Percentiles rank a stretch among this genome's conserved stretches.
Evolutionary conservation across 208 protist species (phyloP).

Genomic region (Trypanosoma rangeli): DNA sequence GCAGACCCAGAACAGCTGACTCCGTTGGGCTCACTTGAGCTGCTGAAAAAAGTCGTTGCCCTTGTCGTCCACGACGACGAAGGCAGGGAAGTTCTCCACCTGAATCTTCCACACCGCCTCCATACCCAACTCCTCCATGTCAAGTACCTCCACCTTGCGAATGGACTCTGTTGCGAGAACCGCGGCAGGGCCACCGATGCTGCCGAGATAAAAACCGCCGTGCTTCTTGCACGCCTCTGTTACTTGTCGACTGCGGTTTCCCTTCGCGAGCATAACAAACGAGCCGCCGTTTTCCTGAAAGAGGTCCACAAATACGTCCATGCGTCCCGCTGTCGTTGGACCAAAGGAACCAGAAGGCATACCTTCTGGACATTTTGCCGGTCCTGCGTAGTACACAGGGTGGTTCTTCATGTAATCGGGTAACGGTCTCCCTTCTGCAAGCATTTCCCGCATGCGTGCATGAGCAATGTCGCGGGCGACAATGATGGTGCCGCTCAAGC

Average conservation of each 20-base stretch:
- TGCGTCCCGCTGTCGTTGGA: conserved; percentile 96
- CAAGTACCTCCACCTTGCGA: conserved; percentile 92
- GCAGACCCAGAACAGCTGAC: not conserved
- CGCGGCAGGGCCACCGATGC: conserved; percentile 96
- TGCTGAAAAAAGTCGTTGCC: conserved; percentile 96
- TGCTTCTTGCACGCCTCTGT: conserved; percentile 94
- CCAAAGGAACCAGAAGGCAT: conserved; percentile 95
- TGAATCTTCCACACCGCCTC: conserved; percentile 95
- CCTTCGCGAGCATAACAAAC: conserved; percentile 96
- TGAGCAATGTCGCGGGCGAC: conserved; percentile 98
- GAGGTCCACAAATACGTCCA: conserved; percentile 95
- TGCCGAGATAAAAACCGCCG: conserved; percentile 97
- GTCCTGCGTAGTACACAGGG: conserved; percentile 97
- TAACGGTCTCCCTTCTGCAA: conserved; percentile 86
- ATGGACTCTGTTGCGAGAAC: conserved; percentile 94
- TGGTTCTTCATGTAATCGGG: conserved; percentile 95
- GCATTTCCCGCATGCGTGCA: conserved; percentile 91
- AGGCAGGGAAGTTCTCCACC: conserved; percentile 97
- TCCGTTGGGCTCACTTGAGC: conserved; percentile 33
- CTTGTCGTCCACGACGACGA: conserved; percentile 98
- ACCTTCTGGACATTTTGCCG: conserved; percentile 96
- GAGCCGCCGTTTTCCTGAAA: conserved; percentile 93
- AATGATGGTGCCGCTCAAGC: conserved; percentile 94
- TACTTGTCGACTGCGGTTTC: conserved; percentile 93
- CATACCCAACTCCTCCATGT: conserved; percentile 92